A percentile compares a stretch with the other conserved stretches of the same genome.
These are phyloP conservation scores for Aspergillus aculeatus DNA, from an alignment of 2,329 filamentous ascomycete genomes.

Conservation along the genomic window DNA sequence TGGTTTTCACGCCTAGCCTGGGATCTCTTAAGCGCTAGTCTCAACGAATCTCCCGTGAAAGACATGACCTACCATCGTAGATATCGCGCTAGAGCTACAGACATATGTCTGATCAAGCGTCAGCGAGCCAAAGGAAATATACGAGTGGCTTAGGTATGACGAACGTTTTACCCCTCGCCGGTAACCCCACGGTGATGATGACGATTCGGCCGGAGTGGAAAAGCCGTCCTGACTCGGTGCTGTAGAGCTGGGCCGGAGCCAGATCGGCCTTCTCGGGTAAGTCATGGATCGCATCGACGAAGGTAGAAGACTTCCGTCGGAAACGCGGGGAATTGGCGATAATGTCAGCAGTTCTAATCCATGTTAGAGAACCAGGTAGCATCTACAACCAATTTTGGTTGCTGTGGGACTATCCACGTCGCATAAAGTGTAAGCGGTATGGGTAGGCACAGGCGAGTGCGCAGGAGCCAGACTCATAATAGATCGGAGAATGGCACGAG, in stretches of 20 bases:
- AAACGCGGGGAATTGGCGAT: constrained; percentile 88
- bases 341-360: constrained; percentile 76
- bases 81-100: constrained; percentile 91
- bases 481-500: background rate
- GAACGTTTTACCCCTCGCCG: constrained; percentile 91
- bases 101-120: constrained; percentile 68
- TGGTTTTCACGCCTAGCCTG: constrained; percentile 93
- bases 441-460: background rate
- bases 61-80: constrained; percentile 68
- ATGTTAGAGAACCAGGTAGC: constrained; percentile 23
- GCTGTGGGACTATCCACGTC: background rate
- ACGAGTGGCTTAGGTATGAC: constrained; percentile 33
- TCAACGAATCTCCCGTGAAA: background rate
- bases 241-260: constrained; percentile 95
- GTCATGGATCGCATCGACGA: constrained; percentile 96
- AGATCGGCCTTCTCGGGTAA: constrained; percentile 77
- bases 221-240: constrained; percentile 92
- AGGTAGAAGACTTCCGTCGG: constrained; percentile 88
- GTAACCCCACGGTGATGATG: constrained; percentile 93
- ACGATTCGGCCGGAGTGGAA: constrained; percentile 97
- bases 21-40: constrained; percentile 13
- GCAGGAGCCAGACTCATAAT: background rate
- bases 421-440: background rate
- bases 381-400: background rate
- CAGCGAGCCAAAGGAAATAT: background rate